These are phyloP conservation scores for Nicotiana otophora DNA, from an alignment of 257 asterid genomes.

Conservation along the genomic window DNA sequence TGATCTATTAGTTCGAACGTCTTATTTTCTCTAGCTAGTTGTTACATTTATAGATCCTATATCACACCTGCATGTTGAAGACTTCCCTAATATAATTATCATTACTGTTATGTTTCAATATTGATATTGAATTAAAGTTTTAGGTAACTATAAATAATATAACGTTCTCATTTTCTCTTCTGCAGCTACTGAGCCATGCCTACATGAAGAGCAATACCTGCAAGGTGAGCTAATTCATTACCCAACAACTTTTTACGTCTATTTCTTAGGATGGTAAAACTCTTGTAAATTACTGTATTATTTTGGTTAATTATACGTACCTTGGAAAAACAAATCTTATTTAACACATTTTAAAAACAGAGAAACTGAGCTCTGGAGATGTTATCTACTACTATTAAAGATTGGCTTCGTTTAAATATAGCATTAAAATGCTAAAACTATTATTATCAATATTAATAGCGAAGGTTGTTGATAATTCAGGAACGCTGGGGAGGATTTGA, in stretches of 20 bases:
- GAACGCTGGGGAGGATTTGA: conserved; percentile 17
- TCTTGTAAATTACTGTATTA: not conserved
- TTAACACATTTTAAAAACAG: not conserved
- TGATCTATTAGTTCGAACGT: too few relatives aligned
- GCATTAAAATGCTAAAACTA: not conserved
- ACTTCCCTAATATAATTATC: too few relatives aligned
- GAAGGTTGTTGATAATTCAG: not conserved
- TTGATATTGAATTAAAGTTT: not conserved
- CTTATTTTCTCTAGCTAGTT: too few relatives aligned
- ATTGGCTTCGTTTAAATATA: not conserved
- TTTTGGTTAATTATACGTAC: not conserved
- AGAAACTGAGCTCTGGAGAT: not conserved
- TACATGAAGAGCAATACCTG: conserved; percentile 18
- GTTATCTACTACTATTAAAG: not conserved
- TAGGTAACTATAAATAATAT: too few relatives aligned
- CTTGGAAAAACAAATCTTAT: not conserved
- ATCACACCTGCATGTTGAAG: too few relatives aligned
- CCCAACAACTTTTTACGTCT: not conserved
- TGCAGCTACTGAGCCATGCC: conserved; percentile 26
- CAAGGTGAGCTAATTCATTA: conserved; percentile 11
- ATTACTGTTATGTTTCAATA: not conserved
- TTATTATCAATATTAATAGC: too few relatives aligned
- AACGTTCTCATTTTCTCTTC: too few relatives aligned
- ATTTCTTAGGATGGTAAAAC: not conserved
- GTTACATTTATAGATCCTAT: too few relatives aligned